Percentiles rank a stretch among this genome's conserved stretches.
Conservation (phyloP, 352 stramenopile genomes). For the Pythium oligandrum region DNA sequence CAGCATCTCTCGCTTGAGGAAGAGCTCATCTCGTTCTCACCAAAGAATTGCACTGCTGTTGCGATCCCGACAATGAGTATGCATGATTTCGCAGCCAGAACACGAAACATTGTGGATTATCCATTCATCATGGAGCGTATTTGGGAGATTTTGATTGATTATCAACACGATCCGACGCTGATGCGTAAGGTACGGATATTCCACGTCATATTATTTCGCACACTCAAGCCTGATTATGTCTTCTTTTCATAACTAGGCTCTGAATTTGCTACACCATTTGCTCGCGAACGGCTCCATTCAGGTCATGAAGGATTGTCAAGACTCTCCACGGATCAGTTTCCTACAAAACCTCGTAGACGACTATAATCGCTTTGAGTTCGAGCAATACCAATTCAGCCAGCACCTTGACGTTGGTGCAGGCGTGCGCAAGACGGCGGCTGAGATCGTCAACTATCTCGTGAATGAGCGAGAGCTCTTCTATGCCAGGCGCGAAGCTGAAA, state of each 20-base stretch:
- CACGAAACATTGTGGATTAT: slow-evolving; percentile 71
- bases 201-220: background rate
- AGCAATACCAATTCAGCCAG: slow-evolving; percentile 72
- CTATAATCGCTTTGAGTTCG: slow-evolving; percentile 73
- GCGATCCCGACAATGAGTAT: slow-evolving; percentile 50
- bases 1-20: slow-evolving; percentile 53
- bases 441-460: slow-evolving; percentile 42
- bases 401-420: slow-evolving; percentile 60
- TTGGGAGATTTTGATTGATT: slow-evolving; percentile 62
- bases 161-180: slow-evolving; percentile 41
- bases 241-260: slow-evolving; percentile 17
- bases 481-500: slow-evolving; percentile 36
- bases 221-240: background rate
- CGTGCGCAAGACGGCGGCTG: slow-evolving; percentile 50
- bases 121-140: slow-evolving; percentile 66
- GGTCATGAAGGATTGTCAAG: slow-evolving; percentile 56
- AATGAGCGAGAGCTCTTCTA: slow-evolving; percentile 50
- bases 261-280: slow-evolving; percentile 58
- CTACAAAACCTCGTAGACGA: slow-evolving; percentile 36
- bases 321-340: slow-evolving; percentile 37
- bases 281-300: slow-evolving; percentile 68
- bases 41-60: slow-evolving; percentile 25
- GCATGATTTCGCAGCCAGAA: slow-evolving; percentile 59
- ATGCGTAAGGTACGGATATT: slow-evolving; percentile 46
- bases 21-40: slow-evolving; percentile 35